phyloP scores from a whole-genome alignment of 2,329 filamentous ascomycete genomes.

The Dendryphion nanum region DNA sequence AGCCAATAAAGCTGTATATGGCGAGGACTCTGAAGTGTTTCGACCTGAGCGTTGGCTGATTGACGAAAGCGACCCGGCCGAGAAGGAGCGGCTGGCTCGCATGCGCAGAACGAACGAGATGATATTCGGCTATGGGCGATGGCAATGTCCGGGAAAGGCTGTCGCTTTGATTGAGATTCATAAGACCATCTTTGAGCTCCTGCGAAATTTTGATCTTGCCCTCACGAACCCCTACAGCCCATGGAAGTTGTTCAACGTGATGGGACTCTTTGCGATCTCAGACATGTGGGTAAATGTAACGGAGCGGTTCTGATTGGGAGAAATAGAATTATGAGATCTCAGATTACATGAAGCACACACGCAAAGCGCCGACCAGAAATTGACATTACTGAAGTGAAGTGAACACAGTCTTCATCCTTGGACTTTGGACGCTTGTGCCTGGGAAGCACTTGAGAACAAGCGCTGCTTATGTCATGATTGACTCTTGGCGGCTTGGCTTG shows the following conservation, averaged over 20 bases:
- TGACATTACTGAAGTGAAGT: no score
- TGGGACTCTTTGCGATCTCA: conserved; percentile 29
- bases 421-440: no score
- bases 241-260: conserved; percentile 27
- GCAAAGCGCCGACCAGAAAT: no score
- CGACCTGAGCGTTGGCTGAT: conserved; percentile 52
- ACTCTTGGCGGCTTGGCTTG: no score
- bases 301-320: no score
- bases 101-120: conserved; percentile 36
- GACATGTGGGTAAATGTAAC: conserved; percentile 35
- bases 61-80: conserved; percentile 16
- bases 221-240: conserved; percentile 28
- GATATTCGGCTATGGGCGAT: conserved; percentile 39
- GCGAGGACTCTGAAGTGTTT: conserved; percentile 46
- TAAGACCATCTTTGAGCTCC: conserved; percentile 43
- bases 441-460: no score
- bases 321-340: no score
- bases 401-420: no score
- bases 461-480: no score
- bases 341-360: no score
- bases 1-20: conserved; percentile 29
- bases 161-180: conserved; percentile 40
- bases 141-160: conserved; percentile 32
- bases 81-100: conserved; percentile 21
- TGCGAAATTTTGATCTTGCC: conserved; percentile 33